These are phyloP conservation scores for Diplotaxis tenuifolia DNA, from an alignment of 345 rosid species.

Conservation along the genomic window DNA sequence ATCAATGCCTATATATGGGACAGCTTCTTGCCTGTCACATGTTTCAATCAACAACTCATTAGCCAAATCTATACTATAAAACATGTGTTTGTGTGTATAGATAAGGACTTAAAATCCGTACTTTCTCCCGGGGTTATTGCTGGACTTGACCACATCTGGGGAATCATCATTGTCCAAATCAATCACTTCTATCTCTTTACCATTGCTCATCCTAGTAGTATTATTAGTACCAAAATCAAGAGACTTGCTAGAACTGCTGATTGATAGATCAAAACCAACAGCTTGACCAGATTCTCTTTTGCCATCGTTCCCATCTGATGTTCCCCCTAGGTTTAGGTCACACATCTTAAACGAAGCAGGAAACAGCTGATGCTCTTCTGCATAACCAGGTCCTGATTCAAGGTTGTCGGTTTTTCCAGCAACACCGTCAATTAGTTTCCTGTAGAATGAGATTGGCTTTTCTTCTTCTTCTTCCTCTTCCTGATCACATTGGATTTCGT, in stretches of 20 bases:
- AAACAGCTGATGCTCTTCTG: slow-evolving; percentile 74
- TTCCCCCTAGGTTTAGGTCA: slow-evolving; percentile 86
- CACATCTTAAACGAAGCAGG: slow-evolving; percentile 85
- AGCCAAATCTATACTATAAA: not conserved
- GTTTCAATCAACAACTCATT: slow-evolving; percentile 1
- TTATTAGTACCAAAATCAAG: slow-evolving; percentile 43
- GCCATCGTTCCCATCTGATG: slow-evolving; percentile 47
- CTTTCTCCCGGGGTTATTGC: slow-evolving; percentile 55
- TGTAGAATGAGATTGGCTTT: slow-evolving; percentile 28
- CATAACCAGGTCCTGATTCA: slow-evolving; percentile 42
- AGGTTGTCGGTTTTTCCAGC: slow-evolving; percentile 19
- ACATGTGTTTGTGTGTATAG: not conserved
- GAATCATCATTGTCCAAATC: slow-evolving; percentile 77
- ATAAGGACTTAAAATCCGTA: slow-evolving; percentile 38
- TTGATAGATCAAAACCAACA: slow-evolving; percentile 75
- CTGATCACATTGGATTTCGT: slow-evolving; percentile 31
- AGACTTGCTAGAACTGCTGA: slow-evolving; percentile 58
- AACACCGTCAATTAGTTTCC: slow-evolving; percentile 32
- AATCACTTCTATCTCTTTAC: slow-evolving; percentile 81
- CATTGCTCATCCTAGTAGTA: slow-evolving; percentile 43
- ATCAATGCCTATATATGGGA: slow-evolving; percentile 49
- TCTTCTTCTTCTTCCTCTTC: slow-evolving; percentile 35
- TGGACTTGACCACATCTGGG: slow-evolving; percentile 51
- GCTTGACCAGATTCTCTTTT: slow-evolving; percentile 47
- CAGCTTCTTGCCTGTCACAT: slow-evolving; percentile 56